phyloP scores from a whole-genome alignment of 352 stramenopile genomes.

The Phytophthora idaei region DNA sequence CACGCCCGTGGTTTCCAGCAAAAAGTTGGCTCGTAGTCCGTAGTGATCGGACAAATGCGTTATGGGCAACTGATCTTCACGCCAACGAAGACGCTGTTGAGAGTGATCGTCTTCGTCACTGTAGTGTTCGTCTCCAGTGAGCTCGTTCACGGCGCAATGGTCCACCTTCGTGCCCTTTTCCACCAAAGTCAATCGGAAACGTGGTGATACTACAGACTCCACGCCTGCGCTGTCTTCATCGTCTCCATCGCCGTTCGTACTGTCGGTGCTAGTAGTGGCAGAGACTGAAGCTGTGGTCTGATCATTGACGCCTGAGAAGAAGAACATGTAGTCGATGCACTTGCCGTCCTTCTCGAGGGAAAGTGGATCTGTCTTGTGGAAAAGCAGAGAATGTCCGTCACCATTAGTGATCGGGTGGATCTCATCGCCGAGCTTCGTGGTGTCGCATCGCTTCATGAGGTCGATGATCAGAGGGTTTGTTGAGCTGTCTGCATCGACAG shows the following conservation, averaged over 20 bases:
- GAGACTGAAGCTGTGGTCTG: conserved; percentile 8
- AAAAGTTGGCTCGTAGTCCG: conserved; percentile 58
- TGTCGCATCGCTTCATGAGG: conserved; percentile 74
- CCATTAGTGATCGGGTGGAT: conserved; percentile 82
- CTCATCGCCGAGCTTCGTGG: conserved; percentile 50
- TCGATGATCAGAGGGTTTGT: conserved; percentile 44
- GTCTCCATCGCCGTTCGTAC: conserved; percentile 9
- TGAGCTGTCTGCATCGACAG: conserved; percentile 15
- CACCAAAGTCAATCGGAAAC: conserved; percentile 51
- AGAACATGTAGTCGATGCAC: conserved; percentile 90
- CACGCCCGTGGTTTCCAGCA: conserved; percentile 51
- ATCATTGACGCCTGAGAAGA: conserved; percentile 49
- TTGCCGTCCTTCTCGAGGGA: conserved; percentile 70
- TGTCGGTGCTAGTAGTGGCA: conserved; percentile 13
- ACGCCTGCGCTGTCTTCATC: conserved; percentile 32
- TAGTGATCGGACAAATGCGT: conserved; percentile 87
- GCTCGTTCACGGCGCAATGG: conserved; percentile 50
- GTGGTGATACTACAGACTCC: conserved; percentile 16
- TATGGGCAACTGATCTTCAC: conserved; percentile 49
- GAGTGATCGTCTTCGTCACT: conserved; percentile 21
- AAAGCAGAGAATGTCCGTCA: conserved; percentile 71
- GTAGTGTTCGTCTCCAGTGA: conserved; percentile 31
- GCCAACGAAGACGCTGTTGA: conserved; percentile 13
- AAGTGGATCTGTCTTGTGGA: conserved; percentile 52
- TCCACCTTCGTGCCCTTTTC: conserved; percentile 59